Base-by-base conservation (phyloP, 2,329 filamentous ascomycete species). In the Orbilia quercus region DNA sequence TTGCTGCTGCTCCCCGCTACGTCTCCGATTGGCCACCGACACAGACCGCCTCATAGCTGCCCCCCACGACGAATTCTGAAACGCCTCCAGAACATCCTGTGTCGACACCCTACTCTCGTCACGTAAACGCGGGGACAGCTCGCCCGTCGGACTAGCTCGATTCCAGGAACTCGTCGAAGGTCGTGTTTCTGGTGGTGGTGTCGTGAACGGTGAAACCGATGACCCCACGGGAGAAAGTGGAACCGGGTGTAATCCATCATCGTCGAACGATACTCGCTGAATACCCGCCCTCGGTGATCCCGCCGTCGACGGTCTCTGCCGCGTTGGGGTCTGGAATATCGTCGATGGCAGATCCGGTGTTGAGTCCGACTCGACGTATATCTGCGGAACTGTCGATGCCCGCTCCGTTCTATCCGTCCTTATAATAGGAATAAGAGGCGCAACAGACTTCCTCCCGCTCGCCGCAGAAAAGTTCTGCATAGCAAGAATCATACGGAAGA, bases 401-500 rank as follows among this genome's bases (percentile, higher is more conserved):
- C 62, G 59, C 23, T 73, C 62, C 59, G 5, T 9, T 9, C 59
- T 65, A 54, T 75, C 44, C 47, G 58, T 60, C 51, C 75, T 45
- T 64, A 71, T 47, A 31, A 74, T 18, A 58, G 75, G 44, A 70
- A 71, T 55, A 58, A 74, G 9, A 62, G 63, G 65, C 60, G 73
- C 36, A 47, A 50, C 51, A 36, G 65, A 66, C 51, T 73, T 73
- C 54, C 75, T 67, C 74, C 54, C 77, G 63, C 65, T 76, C 75
- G 58, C 66, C 42, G 76, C 69, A 74, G 67, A 78, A 77, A 50
- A 76, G 69, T 48, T 48, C 44, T 47, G 14, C 34, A 48, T 48
- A 18, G 75, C 45, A 74, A 71, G 34, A 40, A 95, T 81, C 12
- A 93, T 98, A 80, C 98, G 91, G 81, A 99, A 98, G 83, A 99